Conservation (phyloP, 192 early-diverging fungal genomes). For the Gonapodya prolifera region DNA sequence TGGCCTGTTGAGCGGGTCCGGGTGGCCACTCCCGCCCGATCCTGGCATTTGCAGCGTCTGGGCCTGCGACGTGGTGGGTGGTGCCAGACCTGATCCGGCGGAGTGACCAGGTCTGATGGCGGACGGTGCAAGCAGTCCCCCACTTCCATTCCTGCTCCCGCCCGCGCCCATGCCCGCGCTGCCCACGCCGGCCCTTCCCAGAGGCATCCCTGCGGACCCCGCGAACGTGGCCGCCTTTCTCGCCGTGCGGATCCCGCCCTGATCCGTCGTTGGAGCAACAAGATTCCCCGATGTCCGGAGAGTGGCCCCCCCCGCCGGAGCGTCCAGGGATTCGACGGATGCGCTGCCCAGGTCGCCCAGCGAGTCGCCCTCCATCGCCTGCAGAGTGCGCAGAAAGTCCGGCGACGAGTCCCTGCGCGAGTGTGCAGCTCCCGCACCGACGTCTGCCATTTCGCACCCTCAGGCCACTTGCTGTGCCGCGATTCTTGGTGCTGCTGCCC, state of each 20-base stretch:
- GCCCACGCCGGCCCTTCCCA: background rate
- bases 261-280: too few species aligned
- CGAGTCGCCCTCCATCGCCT: background rate
- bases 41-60: background rate
- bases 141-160: background rate
- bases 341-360: background rate
- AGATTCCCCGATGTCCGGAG: too few species aligned
- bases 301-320: background rate
- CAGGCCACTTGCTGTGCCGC: too few species aligned
- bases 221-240: background rate
- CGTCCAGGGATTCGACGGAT: background rate
- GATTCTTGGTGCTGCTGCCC: too few species aligned
- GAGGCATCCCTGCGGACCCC: background rate
- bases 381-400: background rate
- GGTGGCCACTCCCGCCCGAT: background rate
- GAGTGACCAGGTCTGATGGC: too few species aligned
- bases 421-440: too few species aligned
- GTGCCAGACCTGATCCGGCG: background rate
- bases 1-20: background rate
- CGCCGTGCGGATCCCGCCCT: background rate
- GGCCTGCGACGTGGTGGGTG: background rate
- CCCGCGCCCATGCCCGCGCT: background rate
- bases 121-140: too few species aligned
- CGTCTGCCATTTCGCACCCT: too few species aligned
- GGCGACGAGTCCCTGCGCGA: background rate